These are phyloP conservation scores for Trichoderma asperelloides DNA, from an alignment of 495 filamentous ascomycete genomes.

Conservation along the genomic window DNA sequence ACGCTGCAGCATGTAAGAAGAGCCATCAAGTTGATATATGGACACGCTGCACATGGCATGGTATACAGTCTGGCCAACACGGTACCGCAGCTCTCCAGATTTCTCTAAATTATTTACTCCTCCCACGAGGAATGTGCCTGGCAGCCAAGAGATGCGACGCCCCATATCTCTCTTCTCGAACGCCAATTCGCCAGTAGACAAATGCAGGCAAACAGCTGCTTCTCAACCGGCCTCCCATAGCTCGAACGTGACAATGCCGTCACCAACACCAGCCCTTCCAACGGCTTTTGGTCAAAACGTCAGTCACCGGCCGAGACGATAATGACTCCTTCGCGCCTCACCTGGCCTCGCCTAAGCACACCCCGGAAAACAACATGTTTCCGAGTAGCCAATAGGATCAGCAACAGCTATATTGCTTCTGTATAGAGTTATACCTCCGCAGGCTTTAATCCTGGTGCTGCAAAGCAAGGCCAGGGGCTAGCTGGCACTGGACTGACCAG, in stretches of 20 bases:
- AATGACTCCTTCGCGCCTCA: neutral
- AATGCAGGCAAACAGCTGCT: neutral
- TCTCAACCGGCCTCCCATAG: neutral
- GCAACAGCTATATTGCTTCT: neutral
- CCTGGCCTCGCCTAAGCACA: neutral
- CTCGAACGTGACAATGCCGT: neutral
- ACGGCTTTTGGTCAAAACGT: neutral
- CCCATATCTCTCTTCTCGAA: neutral
- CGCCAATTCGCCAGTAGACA: neutral
- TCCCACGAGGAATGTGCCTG: neutral
- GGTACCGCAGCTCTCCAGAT: neutral
- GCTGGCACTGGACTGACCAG: neutral
- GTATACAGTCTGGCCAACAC: neutral
- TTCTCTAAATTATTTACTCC: neutral
- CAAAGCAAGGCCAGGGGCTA: neutral
- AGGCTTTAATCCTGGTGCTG: neutral
- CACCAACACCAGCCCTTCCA: neutral
- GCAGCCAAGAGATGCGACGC: neutral
- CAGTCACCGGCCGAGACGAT: neutral
- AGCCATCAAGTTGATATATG: neutral
- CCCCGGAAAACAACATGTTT: neutral
- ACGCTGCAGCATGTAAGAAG: neutral
- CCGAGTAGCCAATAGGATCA: neutral
- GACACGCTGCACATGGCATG: neutral
- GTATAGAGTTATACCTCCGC: slow-evolving; percentile 4